Evolutionary conservation across 2,329 filamentous ascomycete species (phyloP).

Genomic region (Sporothrix schenckii): DNA sequence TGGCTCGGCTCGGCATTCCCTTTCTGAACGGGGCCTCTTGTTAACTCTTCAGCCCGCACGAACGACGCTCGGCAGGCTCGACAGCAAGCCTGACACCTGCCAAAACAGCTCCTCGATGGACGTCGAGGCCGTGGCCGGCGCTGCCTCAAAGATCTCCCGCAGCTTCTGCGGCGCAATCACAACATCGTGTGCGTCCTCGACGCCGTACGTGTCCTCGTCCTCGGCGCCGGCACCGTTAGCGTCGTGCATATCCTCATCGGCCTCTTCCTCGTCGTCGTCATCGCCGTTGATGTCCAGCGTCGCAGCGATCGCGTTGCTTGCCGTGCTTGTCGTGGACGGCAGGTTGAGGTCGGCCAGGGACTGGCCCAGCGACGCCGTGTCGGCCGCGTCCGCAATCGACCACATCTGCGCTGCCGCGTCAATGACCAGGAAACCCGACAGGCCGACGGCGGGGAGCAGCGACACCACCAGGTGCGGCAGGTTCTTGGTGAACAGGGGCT

Average conservation of each 20-base stretch:
- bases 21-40: constrained; percentile 4
- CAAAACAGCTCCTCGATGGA: constrained; percentile 77
- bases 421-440: constrained; percentile 73
- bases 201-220: constrained; percentile 41
- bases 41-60: neutral
- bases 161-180: constrained; percentile 70
- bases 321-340: constrained; percentile 33
- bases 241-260: constrained; percentile 49
- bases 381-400: constrained; percentile 62
- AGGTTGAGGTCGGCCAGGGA: constrained; percentile 59
- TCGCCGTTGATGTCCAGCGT: constrained; percentile 42
- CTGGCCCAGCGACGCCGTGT: constrained; percentile 57
- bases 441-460: constrained; percentile 64
- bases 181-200: constrained; percentile 54
- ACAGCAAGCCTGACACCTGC: constrained; percentile 67
- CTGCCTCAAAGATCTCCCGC: constrained; percentile 69
- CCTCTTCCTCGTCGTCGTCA: constrained; percentile 38
- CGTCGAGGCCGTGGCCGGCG: constrained; percentile 69
- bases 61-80: constrained; percentile 38
- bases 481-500: constrained; percentile 61
- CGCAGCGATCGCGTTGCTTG: constrained; percentile 40
- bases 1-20: constrained; percentile 25
- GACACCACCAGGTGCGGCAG: constrained; percentile 65
- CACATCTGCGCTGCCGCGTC: constrained; percentile 76
- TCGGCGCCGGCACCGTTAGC: constrained; percentile 47